These are phyloP conservation scores for Clarireedia hainanense DNA, from an alignment of 2,329 filamentous ascomycete genomes.

Conservation along the genomic window DNA sequence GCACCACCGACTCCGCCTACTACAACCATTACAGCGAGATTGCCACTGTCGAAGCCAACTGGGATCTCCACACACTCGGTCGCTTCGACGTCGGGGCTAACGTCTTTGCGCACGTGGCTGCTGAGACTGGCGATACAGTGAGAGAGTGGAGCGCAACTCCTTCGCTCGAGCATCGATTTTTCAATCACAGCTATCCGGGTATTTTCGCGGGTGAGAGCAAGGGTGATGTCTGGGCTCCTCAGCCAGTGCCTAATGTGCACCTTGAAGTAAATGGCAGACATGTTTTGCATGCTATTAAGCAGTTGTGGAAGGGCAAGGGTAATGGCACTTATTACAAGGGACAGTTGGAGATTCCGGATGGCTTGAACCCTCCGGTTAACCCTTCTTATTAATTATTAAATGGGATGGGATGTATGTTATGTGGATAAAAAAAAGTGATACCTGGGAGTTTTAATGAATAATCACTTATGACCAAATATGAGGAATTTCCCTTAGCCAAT, in stretches of 20 bases:
- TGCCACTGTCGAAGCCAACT: conserved; percentile 61
- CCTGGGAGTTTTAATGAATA: too few relatives aligned
- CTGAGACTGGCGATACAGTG: conserved; percentile 48
- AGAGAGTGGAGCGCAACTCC: conserved; percentile 21
- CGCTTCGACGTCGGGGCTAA: conserved; percentile 68
- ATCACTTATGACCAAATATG: too few relatives aligned
- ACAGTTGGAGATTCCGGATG: conserved; percentile 27
- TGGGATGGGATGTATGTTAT: not conserved
- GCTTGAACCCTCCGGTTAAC: conserved; percentile 20
- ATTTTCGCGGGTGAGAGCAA: conserved; percentile 28
- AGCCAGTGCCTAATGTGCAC: conserved; percentile 29
- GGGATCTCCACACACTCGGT: conserved; percentile 58
- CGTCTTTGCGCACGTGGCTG: conserved; percentile 54
- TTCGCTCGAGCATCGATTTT: conserved; percentile 28
- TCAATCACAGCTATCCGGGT: conserved; percentile 40
- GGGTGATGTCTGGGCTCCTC: conserved; percentile 19
- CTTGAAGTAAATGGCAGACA: conserved; percentile 24
- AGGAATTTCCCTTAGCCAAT: too few relatives aligned
- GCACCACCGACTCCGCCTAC: conserved; percentile 60
- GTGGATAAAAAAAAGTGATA: too few relatives aligned
- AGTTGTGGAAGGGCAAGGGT: conserved; percentile 22
- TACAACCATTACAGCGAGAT: conserved; percentile 68
- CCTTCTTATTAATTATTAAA: not conserved
- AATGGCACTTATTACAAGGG: conserved; percentile 26
- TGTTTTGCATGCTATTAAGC: conserved; percentile 25